A percentile compares a stretch with the other conserved stretches of the same genome.
Evolutionary conservation across 768 basidiomycete genomes (phyloP).

Genomic region (Lyophyllum semitale): DNA sequence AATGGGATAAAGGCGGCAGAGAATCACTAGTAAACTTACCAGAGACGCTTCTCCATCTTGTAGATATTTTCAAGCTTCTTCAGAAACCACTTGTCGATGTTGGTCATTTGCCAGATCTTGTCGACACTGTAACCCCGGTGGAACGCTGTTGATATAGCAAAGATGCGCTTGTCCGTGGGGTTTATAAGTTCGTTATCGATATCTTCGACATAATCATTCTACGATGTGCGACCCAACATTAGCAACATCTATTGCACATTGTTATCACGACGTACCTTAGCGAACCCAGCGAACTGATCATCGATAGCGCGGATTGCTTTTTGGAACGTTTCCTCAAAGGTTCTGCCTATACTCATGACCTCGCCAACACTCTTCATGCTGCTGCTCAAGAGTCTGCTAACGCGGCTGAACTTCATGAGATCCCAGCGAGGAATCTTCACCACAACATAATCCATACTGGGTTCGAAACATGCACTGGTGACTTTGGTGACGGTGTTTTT

Average conservation of each 20-base stretch:
- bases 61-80: slow-evolving; percentile 84
- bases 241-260: neutral
- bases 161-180: slow-evolving; percentile 96
- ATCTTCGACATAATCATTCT: slow-evolving; percentile 88
- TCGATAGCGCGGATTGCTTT: slow-evolving; percentile 98
- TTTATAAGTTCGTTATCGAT: slow-evolving; percentile 92
- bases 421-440: slow-evolving; percentile 99
- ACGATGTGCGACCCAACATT: neutral
- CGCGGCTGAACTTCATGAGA: slow-evolving; percentile 95
- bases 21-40: slow-evolving; percentile 49
- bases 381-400: slow-evolving; percentile 86
- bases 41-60: slow-evolving; percentile 75
- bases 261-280: slow-evolving; percentile 51
- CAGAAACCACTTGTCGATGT: slow-evolving; percentile 99
- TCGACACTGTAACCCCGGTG: slow-evolving; percentile 92
- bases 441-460: slow-evolving; percentile 94
- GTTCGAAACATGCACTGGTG: slow-evolving; percentile 97
- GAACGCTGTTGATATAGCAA: slow-evolving; percentile 94
- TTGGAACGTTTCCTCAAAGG: slow-evolving; percentile 98
- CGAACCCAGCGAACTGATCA: slow-evolving; percentile 92
- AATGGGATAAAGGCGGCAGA: slow-evolving; percentile 1
- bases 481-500: slow-evolving; percentile 97
- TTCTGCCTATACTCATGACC: slow-evolving; percentile 98
- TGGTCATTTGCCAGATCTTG: slow-evolving; percentile 97
- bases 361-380: slow-evolving; percentile 99